Percentiles rank a stretch among this genome's conserved stretches.
phyloP scores from a whole-genome alignment of 176 grass and related monocot genomes.

The Oryza glaberrima region DNA sequence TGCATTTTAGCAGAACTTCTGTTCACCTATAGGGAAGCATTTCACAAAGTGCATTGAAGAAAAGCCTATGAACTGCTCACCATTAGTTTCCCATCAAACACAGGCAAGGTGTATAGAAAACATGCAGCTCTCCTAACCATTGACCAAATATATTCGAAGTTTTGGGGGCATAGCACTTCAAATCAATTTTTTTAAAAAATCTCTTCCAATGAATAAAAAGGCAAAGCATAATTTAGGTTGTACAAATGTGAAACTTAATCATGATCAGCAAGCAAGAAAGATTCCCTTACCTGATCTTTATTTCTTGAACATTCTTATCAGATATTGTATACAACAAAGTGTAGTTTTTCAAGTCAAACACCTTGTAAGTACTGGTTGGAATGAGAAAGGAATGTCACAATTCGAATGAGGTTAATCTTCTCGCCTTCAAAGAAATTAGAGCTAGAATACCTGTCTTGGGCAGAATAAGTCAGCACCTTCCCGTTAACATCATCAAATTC shows the following conservation, averaged over 20 bases:
- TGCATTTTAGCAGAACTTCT: too few species aligned
- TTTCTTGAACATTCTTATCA: slow-evolving; percentile 80
- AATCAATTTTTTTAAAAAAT: background rate
- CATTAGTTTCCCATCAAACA: slow-evolving; percentile 22
- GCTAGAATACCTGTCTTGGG: slow-evolving; percentile 61
- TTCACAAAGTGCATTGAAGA: background rate
- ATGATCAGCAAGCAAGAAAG: slow-evolving; percentile 18
- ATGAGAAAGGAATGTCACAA: slow-evolving; percentile 34
- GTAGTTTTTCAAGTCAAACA: slow-evolving; percentile 87
- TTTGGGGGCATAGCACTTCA: background rate
- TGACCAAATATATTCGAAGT: background rate
- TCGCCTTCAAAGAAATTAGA: background rate
- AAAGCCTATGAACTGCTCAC: background rate
- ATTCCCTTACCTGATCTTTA: slow-evolving; percentile 72
- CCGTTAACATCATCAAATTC: slow-evolving; percentile 93
- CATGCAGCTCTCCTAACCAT: background rate
- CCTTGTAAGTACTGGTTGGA: slow-evolving; percentile 74
- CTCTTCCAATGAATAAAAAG: slow-evolving; percentile 5
- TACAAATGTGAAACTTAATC: slow-evolving; percentile 31
- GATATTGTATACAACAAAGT: slow-evolving; percentile 74
- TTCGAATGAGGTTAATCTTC: background rate
- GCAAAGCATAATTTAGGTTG: background rate
- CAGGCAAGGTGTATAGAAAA: background rate
- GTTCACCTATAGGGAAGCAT: background rate
- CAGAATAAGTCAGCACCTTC: slow-evolving; percentile 85